Evolutionary conservation across 768 basidiomycete species (phyloP).

Genomic region (Fibroporia radiculosa): DNA sequence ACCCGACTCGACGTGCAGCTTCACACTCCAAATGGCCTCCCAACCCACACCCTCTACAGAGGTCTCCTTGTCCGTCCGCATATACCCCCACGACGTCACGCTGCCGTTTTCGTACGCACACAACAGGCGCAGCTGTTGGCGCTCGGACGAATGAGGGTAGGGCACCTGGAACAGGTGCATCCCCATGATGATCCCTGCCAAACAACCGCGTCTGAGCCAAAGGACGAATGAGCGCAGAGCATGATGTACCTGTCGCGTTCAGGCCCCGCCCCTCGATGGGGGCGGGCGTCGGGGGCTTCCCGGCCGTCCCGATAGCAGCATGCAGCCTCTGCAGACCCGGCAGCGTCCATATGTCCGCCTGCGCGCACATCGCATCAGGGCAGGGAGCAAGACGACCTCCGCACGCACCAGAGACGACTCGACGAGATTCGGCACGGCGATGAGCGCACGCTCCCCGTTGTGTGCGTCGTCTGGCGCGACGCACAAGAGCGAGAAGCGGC

Average conservation of each 20-base stretch:
- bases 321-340: slow-evolving; percentile 66
- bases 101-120: slow-evolving; percentile 82
- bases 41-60: slow-evolving; percentile 71
- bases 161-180: slow-evolving; percentile 51
- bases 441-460: slow-evolving; percentile 26
- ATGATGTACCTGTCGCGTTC: slow-evolving; percentile 44
- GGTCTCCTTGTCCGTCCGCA: slow-evolving; percentile 28
- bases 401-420: slow-evolving; percentile 72
- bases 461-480: slow-evolving; percentile 11
- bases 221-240: not conserved
- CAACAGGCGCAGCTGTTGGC: slow-evolving; percentile 48
- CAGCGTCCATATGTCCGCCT: slow-evolving; percentile 87
- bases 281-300: slow-evolving; percentile 22
- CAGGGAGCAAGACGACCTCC: not conserved
- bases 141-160: slow-evolving; percentile 23
- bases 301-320: slow-evolving; percentile 71
- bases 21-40: slow-evolving; percentile 60
- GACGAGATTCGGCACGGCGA: slow-evolving; percentile 83
- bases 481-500: slow-evolving; percentile 70
- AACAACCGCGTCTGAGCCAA: not conserved
- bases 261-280: slow-evolving; percentile 42
- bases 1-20: slow-evolving; percentile 71
- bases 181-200: slow-evolving; percentile 83
- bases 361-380: not conserved
- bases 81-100: slow-evolving; percentile 61